Evolutionary conservation across 116 monocot genomes (phyloP), one percentile per base, ranked within the genome.

Genomic region (Dioscorea cayenensis): DNA sequence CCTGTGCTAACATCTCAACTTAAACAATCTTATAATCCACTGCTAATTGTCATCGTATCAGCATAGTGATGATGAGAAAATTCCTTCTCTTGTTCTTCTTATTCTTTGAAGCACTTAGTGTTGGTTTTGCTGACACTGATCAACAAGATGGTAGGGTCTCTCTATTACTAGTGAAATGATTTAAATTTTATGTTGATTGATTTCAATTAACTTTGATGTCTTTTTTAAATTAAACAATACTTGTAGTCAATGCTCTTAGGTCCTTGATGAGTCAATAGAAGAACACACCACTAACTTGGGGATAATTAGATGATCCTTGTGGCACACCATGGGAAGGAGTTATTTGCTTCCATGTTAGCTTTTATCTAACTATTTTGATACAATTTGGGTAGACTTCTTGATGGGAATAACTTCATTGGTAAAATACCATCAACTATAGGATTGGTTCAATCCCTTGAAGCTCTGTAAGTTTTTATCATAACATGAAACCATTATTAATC

Each of bases 361-460:
- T 5, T 28, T 10, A 69, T 14, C 7, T 14, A 0, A 21, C 10
- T 23, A 35, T 55, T 69, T 13, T 62, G 22, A 10, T 25, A 6
- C 66, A 60, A 14, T 63, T 14, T 68, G 22, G 18, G 68, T 81
- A 99, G 99, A 77, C 83, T 99, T 49, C 78, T 99, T 55, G 94
- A 94, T 73, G 81, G 82, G 66, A 99, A 99, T 75, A 59, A 84
- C 27, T 72, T 99, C n/a, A 82, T 72, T 38, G 99, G 94, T 18
- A 68, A 8, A 2, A 93, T 99, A 77, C 99, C 99, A 55, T 58
- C 37, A 27, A 83, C 99, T n/a, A 28, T 99, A 51, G 86, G 77
- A 49, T 76, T 82, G 65, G 78, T 99, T n/a, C 67, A 71, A 72
- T 62, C 74, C 28, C 81, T 99, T 49, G 71, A 80, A 60, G 85